These are phyloP conservation scores for Musa acuminata DNA, from an alignment of 176 grass and related monocot genomes.

Conservation along the genomic window DNA sequence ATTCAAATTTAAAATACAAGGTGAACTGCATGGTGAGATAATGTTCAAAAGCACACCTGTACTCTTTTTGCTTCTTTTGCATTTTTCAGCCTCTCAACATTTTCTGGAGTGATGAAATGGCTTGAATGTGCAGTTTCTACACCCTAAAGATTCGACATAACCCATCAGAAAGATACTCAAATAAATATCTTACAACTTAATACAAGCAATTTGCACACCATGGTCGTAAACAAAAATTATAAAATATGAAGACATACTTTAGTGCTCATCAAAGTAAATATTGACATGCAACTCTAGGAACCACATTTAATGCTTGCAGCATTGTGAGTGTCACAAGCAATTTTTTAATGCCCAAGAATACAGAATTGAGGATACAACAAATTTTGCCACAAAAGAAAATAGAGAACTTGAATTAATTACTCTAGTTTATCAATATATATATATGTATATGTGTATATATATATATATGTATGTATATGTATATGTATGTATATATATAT, in stretches of 20 bases:
- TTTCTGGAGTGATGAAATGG: slow-evolving; percentile 66
- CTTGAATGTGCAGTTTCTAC: slow-evolving; percentile 47
- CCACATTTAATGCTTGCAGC: no score
- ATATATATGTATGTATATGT: no score
- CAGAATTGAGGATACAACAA: neutral
- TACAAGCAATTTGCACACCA: neutral
- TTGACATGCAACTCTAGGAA: no score
- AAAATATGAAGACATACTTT: neutral
- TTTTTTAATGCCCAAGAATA: neutral
- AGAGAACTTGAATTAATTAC: no score
- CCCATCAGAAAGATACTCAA: neutral
- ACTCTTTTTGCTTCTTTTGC: slow-evolving; percentile 71
- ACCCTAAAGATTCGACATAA: slow-evolving; percentile 28
- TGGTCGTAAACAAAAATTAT: neutral
- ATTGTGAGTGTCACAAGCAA: no score
- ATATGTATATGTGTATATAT: no score
- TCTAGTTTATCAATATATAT: no score
- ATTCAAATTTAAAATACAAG: neutral
- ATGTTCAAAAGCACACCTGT: slow-evolving; percentile 38
- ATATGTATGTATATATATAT: no score
- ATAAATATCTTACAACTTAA: neutral
- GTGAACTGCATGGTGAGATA: neutral
- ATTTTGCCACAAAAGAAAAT: neutral
- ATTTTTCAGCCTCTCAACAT: slow-evolving; percentile 54
- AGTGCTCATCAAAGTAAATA: no score